Base-by-base conservation (phyloP, 208 protist genomes). In the Leishmania major region DNA sequence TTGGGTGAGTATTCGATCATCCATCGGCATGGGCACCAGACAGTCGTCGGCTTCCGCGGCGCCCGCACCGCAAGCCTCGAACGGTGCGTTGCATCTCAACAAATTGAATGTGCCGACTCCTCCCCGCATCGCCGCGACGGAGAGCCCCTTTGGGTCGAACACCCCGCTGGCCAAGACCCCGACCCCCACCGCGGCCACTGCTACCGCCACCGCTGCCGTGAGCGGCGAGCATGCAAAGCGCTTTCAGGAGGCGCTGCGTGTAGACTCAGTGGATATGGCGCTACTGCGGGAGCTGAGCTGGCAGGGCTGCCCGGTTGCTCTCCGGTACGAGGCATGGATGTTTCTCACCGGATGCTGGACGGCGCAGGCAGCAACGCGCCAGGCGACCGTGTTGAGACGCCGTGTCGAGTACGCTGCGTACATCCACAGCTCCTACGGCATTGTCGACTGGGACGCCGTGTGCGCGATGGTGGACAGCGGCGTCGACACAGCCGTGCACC, bases 311-410 rank as follows among this genome's bases (percentile, higher is more conserved):
- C 88, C 92, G 1, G 87, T 85, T 37, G 71, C 72, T 5, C 83
- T 90, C 77, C 92, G 92, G 59, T 88, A 79, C 55, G 88, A 93
- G 70, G 86, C 89, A 79, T 95, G 92, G 92, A 86, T 88, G 62
- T 88, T 91, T 57, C 85, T 95, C 40, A 88, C 90, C 2, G 90
- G 92, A 8, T 82, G 89, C 85, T 90, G 88, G 87, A 90, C 89
- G 45, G 81, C 92, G 35, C 80, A 84, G 75, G 22, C 60, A 25
- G 83, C 85, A 19, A 85, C 71, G 51, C 88, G 92, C 31, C 79
- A 80, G 7, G 55, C 84, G 25, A 87, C 91, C 3, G 78, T 90
- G 31, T 80, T 87, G 37, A 85, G 92, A 15, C 92, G 91, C 64
- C 84, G 90, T n/a, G 57, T 83, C 31, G 92, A 95, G 81, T 95